phyloP scores from a whole-genome alignment of 169 alveolate genomes.

The Cryptosporidium sp. region DNA sequence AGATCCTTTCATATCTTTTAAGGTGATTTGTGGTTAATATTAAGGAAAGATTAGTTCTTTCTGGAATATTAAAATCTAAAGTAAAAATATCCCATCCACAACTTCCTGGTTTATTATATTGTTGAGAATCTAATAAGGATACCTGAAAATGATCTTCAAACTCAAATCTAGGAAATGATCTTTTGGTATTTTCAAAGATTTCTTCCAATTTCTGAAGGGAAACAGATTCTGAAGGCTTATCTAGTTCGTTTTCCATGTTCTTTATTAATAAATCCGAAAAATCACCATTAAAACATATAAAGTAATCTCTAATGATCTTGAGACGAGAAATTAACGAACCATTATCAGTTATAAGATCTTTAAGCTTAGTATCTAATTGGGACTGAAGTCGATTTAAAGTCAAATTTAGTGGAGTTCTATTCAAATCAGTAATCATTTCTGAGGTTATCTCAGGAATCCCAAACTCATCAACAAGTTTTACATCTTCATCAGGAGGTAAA shows the following conservation, averaged over 20 bases:
- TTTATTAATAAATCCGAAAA: slow-evolving; percentile 9
- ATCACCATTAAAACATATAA: slow-evolving; percentile 46
- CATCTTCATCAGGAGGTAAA: slow-evolving; percentile 9
- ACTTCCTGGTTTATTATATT: slow-evolving; percentile 79
- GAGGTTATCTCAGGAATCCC: slow-evolving; percentile 10
- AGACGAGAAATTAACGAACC: slow-evolving; percentile 12
- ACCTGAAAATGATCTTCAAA: neutral
- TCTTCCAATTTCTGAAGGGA: slow-evolving; percentile 27
- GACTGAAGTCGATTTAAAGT: neutral
- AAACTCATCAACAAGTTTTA: neutral
- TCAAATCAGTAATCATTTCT: slow-evolving; percentile 19
- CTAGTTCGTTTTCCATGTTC: slow-evolving; percentile 6
- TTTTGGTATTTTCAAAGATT: neutral
- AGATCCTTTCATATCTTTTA: slow-evolving; percentile 10
- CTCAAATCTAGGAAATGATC: neutral
- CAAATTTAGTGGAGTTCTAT: neutral
- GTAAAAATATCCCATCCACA: slow-evolving; percentile 87
- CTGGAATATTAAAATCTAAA: slow-evolving; percentile 81
- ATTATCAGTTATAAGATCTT: neutral
- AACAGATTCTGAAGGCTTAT: slow-evolving; percentile 39
- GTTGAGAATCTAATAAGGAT: neutral
- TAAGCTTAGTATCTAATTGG: neutral
- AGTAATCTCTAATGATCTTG: neutral
- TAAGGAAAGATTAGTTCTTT: neutral
- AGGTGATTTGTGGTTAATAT: neutral